Evolutionary conservation across 305 asterid species (phyloP).

Genomic region (Rubia balearica): DNA sequence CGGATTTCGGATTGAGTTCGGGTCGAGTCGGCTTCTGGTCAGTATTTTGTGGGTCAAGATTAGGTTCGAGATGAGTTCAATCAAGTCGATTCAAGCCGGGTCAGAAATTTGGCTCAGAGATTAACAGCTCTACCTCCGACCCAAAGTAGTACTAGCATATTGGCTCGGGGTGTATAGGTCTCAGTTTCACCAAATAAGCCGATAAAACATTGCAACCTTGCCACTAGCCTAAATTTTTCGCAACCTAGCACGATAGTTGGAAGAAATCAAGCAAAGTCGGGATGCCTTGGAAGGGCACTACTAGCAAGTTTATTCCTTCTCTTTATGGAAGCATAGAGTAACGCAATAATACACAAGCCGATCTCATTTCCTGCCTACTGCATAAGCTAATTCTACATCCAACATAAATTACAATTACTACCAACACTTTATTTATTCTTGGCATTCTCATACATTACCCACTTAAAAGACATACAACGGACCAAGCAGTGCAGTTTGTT

Average conservation of each 20-base stretch:
- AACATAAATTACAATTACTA: conserved; percentile 50
- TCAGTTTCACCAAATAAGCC: background rate
- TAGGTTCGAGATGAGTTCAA: too few relatives aligned
- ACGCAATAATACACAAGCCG: conserved; percentile 26
- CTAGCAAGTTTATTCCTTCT: conserved; percentile 24
- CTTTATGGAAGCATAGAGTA: conserved; percentile 28
- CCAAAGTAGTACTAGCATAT: background rate
- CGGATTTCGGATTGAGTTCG: too few relatives aligned
- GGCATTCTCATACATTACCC: conserved; percentile 15
- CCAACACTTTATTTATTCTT: conserved; percentile 46
- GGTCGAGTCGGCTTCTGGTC: too few relatives aligned
- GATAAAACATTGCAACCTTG: background rate
- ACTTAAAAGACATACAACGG: background rate
- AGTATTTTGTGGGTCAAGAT: too few relatives aligned
- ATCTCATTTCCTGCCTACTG: conserved; percentile 23
- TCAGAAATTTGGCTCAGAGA: too few relatives aligned
- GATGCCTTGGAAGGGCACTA: background rate
- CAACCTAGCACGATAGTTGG: background rate
- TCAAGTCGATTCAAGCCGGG: too few relatives aligned
- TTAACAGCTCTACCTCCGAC: too few relatives aligned
- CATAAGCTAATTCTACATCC: conserved; percentile 36
- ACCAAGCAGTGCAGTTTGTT: background rate
- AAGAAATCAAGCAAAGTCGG: background rate
- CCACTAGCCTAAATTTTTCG: background rate
- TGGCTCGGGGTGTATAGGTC: background rate